A percentile compares a stretch with the other conserved stretches of the same genome.
Conservation (phyloP, 2,329 filamentous ascomycete species). For the Dothideomycetes sp. region DNA sequence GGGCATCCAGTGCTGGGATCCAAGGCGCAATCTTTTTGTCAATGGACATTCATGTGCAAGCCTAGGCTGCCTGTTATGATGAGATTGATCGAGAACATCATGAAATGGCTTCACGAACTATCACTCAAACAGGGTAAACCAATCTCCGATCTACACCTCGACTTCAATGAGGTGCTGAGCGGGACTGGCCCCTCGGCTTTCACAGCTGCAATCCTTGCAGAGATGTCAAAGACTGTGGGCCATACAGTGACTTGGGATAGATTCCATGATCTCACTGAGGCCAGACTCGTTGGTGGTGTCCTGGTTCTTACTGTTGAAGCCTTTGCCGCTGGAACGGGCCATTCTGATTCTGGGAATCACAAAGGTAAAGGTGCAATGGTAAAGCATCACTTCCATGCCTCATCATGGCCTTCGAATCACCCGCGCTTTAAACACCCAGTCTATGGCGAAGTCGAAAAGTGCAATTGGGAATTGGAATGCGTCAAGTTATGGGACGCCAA, state of each 20-base stretch:
- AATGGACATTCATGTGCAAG: conserved; percentile 63
- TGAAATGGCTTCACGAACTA: conserved; percentile 52
- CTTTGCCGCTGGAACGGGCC: conserved; percentile 60
- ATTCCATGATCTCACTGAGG: conserved; percentile 57
- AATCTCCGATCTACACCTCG: conserved; percentile 49
- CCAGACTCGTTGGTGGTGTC: conserved; percentile 52
- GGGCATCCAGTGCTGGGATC: conserved; percentile 54
- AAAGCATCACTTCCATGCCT: conserved; percentile 67
- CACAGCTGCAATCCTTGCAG: conserved; percentile 52
- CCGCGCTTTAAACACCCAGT: conserved; percentile 52
- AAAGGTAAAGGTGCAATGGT: conserved; percentile 48
- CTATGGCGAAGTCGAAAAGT: conserved; percentile 61
- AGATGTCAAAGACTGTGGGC: conserved; percentile 46
- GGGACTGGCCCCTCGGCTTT: conserved; percentile 61
- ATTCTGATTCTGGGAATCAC: conserved; percentile 61
- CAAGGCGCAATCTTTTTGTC: conserved; percentile 60
- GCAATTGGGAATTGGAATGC: conserved; percentile 60
- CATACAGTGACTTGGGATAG: conserved; percentile 47
- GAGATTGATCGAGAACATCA: conserved; percentile 55
- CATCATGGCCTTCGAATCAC: conserved; percentile 59
- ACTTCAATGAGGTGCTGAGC: conserved; percentile 61
- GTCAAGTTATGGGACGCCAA: conserved; percentile 58
- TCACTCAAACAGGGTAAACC: conserved; percentile 47
- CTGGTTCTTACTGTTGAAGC: conserved; percentile 60
- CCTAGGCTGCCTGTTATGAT: conserved; percentile 58